Base-by-base conservation (phyloP, 805 yeast genomes). In the Huiozyma sinensis region DNA sequence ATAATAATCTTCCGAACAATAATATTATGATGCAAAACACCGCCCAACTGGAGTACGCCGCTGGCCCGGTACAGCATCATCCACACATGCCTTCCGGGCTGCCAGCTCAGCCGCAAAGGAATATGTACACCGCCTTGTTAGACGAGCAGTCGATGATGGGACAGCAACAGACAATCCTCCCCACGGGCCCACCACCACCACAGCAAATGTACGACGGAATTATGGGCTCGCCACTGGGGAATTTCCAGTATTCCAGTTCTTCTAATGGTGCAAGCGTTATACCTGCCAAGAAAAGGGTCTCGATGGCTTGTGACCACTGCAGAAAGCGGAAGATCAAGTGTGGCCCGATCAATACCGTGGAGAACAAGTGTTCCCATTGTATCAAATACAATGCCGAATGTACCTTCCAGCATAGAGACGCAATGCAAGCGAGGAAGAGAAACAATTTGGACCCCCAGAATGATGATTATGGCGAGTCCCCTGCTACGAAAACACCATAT, bases 301-400 rank as follows among this genome's bases (percentile, higher is more conserved):
- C 59, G 8, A 57, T 53, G 41, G 65, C 65, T 10, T 60, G 65
- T 48, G 65, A 60, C 46, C 54, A 53, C 42, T 60, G 65, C 47
- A 52, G 65, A 42, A 59, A 48, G 41, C 51, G 64, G 37, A 60
- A 60, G 44, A 56, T 60, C 33, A 58, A 57, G 42, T 60, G 65
- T 46, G 61, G 52, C 27, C 46, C 50, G 5, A 40, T 59, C 6
- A 49, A 57, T 40, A 49, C 52, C 4, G 35, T 39, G 7, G 47
- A 50, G 2, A 49, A 50, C 8, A 57, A 54, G 47, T 60, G 65
- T 45, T 42, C 50, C 17, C 59, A 59, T 46, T 60, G 65, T 48
- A 46, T 46, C 11, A 60, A 55, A 39, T 58, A 51, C 40, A 44
- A 50, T 27, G 45, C 52, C 5, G 44, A 41, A 4, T 60, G 65